phyloP scores from a whole-genome alignment of 441 rosid genomes.

The Lepidium campestre region DNA sequence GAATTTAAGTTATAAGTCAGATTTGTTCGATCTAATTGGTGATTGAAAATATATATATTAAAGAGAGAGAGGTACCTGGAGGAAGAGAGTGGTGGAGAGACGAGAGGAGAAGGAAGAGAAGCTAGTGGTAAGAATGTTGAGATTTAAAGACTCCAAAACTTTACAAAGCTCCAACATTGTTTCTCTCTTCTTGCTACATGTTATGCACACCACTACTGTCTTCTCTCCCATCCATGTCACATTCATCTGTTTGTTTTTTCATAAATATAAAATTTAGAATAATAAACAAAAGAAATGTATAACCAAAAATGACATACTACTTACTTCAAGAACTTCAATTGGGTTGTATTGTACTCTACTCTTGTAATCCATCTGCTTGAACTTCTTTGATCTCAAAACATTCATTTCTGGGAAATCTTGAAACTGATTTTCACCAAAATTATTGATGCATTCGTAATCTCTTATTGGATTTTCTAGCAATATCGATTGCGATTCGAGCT shows the following conservation, averaged over 20 bases:
- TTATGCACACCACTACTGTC: conserved; percentile 64
- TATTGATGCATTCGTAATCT: conserved; percentile 29
- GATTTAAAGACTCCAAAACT: conserved; percentile 75
- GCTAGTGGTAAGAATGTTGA: conserved; percentile 67
- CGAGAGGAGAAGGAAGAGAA: conserved; percentile 63
- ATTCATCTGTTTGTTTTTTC: conserved; percentile 37
- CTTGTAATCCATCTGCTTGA: conserved; percentile 31
- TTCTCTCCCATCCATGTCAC: conserved; percentile 67
- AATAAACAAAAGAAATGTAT: background rate
- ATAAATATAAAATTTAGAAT: background rate
- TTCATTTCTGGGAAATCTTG: conserved; percentile 3
- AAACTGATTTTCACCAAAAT: conserved; percentile 25
- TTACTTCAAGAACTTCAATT: conserved; percentile 72
- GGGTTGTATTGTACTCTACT: conserved; percentile 31
- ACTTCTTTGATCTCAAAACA: conserved; percentile 56
- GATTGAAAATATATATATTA: no score
- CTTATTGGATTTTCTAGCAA: conserved; percentile 26
- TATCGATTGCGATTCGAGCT: conserved; percentile 40
- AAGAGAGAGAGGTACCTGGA: conserved; percentile 37
- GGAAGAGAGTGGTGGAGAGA: conserved; percentile 69
- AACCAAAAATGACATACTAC: background rate
- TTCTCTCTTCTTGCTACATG: conserved; percentile 70
- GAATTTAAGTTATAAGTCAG: no score
- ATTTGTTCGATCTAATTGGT: no score
- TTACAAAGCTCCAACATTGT: conserved; percentile 83